Evolutionary conservation across 192 early-diverging fungal genomes (phyloP), one percentile per base, ranked within the genome.

Genomic region (Coemansia umbellata): DNA sequence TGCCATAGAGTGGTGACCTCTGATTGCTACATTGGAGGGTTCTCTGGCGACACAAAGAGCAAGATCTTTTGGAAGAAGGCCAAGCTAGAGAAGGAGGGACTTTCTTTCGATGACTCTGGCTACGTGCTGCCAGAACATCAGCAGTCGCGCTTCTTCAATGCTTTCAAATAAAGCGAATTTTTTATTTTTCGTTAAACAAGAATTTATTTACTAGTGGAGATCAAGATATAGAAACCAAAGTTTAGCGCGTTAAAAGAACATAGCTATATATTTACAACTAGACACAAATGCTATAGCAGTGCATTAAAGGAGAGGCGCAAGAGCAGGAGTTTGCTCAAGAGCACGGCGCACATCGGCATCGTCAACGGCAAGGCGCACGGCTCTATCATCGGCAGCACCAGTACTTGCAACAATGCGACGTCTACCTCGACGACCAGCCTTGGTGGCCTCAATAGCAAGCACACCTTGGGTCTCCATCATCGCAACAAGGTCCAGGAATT

Each of bases 401-500:
- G 62, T 40, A 23, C 23, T 55, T 3, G 61, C 50, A 15, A 47
- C 49, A n/a, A 61, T 64, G 32, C 73, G 60, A 8, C 67, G 60
- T 11, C 64, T 45, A n/a, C 64, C 60, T 9, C 72, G 57, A 17
- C 73, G 60, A 8, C 64, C 61, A 21, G 30, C 45, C 31, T 54
- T 60, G 1, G 71, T 62, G 19, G 56, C 32, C 23, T 69, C 62
- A 4, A 76, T 47, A 0, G 41, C 31, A 2, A 91, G 66, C 6
- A 94, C 63, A 35, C 89, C 89, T 30, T 78, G 67, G 4, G 81
- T 80, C 63, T 94, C 89, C 45, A 92, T 68, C 73, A 84, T 82
- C 19, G 80, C 64, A 9, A 94, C 56, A 36, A 94, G 55, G 39
- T 91, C 89, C 39, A 81, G 69, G 35, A 89, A 82, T 62, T 94